A percentile compares a stretch with the other conserved stretches of the same genome.
These are phyloP conservation scores for Nitzschia sp. DNA, from an alignment of 108 stramenopile genomes.

Conservation along the genomic window DNA sequence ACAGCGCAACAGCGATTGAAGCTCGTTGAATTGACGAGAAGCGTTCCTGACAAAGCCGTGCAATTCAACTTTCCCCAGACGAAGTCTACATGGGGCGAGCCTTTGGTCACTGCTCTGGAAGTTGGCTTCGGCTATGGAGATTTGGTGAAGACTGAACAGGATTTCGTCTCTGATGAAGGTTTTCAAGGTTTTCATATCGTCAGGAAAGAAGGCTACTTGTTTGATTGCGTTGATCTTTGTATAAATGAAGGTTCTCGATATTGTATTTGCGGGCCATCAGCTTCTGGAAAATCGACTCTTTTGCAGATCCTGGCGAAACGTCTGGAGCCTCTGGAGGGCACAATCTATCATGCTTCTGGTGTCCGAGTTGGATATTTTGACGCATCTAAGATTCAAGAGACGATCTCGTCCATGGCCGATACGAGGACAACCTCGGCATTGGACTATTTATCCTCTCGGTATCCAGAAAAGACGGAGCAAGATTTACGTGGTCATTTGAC, in stretches of 20 bases:
- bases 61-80: conserved; percentile 41
- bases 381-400: conserved; percentile 78
- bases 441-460: conserved; percentile 43
- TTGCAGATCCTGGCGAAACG: conserved; percentile 84
- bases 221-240: conserved; percentile 78
- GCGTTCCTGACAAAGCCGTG: conserved; percentile 73
- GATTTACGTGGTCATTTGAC: conserved; percentile 84
- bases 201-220: conserved; percentile 46
- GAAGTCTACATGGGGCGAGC: conserved; percentile 62
- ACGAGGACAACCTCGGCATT: conserved; percentile 33
- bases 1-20: conserved; percentile 55
- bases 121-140: conserved; percentile 56
- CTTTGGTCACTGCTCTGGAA: conserved; percentile 64
- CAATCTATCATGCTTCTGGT: conserved; percentile 72
- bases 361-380: conserved; percentile 81
- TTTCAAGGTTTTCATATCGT: conserved; percentile 3
- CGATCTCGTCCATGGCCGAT: conserved; percentile 46
- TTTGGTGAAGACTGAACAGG: not conserved
- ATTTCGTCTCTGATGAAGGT: not conserved
- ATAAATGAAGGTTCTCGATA: conserved; percentile 59
- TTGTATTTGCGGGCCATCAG: conserved; percentile 86
- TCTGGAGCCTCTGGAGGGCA: conserved; percentile 76
- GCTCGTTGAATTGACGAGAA: conserved; percentile 31
- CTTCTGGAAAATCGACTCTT: conserved; percentile 87
- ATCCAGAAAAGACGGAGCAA: conserved; percentile 68